Conservation (phyloP, 805 yeast genomes). For the Torulaspora delbrueckii region DNA sequence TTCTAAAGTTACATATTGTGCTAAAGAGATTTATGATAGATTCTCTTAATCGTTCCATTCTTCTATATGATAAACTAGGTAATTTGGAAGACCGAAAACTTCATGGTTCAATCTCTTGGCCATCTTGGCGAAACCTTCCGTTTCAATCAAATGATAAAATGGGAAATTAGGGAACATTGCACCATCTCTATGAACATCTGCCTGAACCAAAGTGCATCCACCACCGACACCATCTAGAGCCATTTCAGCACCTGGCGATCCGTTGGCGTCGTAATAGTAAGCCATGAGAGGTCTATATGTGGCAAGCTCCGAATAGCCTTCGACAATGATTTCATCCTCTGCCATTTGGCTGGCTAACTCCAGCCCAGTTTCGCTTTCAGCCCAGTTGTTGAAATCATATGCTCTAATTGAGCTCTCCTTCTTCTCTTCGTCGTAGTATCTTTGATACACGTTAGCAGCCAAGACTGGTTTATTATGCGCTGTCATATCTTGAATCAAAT, state of each 20-base stretch:
- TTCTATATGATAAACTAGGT: constrained; percentile 85
- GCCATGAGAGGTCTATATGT: constrained; percentile 97
- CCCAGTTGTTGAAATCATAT: constrained; percentile 96
- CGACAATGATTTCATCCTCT: constrained; percentile 90
- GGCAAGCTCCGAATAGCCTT: constrained; percentile 89
- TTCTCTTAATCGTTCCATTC: constrained; percentile 42
- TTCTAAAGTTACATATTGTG: background rate
- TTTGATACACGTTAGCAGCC: constrained; percentile 90
- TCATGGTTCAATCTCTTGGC: constrained; percentile 90
- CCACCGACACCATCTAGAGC: constrained; percentile 97
- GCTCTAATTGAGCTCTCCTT: constrained; percentile 63
- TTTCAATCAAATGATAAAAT: constrained; percentile 92
- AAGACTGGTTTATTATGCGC: constrained; percentile 80
- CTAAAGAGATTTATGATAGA: background rate
- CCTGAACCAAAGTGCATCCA: constrained; percentile 91
- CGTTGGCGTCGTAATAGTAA: constrained; percentile 64
- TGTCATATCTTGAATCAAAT: constrained; percentile 82
- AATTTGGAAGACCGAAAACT: constrained; percentile 90
- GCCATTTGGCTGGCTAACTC: constrained; percentile 64
- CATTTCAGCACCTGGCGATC: constrained; percentile 64
- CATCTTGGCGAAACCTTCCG: constrained; percentile 99
- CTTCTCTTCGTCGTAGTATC: constrained; percentile 59
- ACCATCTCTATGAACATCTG: constrained; percentile 98
- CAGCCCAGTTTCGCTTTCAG: constrained; percentile 74
- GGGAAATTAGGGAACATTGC: constrained; percentile 99